Evolutionary conservation across 148 eudicot genomes (phyloP), one percentile per base, ranked within the genome.

Genomic region (Suaeda aralocaspica): DNA sequence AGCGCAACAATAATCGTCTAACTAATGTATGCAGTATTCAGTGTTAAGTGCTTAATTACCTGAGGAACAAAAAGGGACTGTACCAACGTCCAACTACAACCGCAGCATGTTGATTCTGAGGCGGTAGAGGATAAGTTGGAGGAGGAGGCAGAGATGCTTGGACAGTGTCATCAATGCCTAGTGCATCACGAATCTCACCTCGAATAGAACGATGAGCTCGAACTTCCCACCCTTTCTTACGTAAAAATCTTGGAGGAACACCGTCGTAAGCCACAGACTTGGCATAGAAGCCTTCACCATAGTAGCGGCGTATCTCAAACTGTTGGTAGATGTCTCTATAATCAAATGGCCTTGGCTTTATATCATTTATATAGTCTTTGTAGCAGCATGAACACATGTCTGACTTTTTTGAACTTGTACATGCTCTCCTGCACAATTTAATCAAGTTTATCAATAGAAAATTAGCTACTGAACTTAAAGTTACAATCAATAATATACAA

Each of bases 301-400:
- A 78, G 71, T 88, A 80, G 10, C 79, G 81, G 5, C 73, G 83
- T 45, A 91, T 88, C 73, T 91, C 94, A 60, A 91, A 68, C 51
- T 88, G 94, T 71, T 91, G 97, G 77, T 88, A 91, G 51, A 82
- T 80, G 81, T 91, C 94, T 71, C 87, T 79, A 72, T 82, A 76
- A 72, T 91, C 83, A 64, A 91, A 84, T 22, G 77, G 81, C 60
- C 77, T 78, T 16, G 87, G 91, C 36, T 82, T 88, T 21, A 73
- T 31, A 56, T 87, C 89, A 34, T 28, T 64, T 53, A 78, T 79
- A 59, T 57, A 61, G 39, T 76, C 65, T 14, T 67, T 57, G 52
- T 78, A 83, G 80, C 93, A 91, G 63, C 97, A 88, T 45, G 79
- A 76, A 16, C 80, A 83, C 39, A 72, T 63, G 49, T 88, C 94